A percentile compares a stretch with the other conserved stretches of the same genome.
Evolutionary conservation across 192 early-diverging fungal genomes (phyloP).

Genomic region (Phycomyces nitens): DNA sequence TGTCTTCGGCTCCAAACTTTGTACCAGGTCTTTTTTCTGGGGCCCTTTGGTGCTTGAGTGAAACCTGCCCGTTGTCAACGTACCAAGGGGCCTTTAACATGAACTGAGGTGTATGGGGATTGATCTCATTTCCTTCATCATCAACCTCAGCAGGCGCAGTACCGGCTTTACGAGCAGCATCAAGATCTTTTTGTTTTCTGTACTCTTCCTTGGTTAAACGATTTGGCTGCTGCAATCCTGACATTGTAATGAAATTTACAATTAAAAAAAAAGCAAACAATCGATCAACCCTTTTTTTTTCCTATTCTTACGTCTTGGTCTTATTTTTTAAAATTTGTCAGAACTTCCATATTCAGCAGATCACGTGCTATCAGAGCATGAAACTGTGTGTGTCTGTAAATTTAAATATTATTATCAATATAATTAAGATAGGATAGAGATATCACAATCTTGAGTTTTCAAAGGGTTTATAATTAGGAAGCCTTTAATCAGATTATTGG

Average conservation of each 20-base stretch:
- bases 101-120: conserved; percentile 97
- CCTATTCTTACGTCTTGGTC: no score
- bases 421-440: no score
- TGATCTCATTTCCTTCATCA: conserved; percentile 90
- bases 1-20: conserved; percentile 24
- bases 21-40: conserved; percentile 32
- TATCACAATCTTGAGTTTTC: no score
- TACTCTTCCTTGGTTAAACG: conserved; percentile 93
- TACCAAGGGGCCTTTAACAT: conserved; percentile 97
- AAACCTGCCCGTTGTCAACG: conserved; percentile 72
- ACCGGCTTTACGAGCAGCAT: conserved; percentile 94
- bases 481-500: no score
- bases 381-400: no score
- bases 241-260: conserved; percentile 7
- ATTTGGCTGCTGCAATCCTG: conserved; percentile 17
- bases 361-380: no score
- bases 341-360: no score
- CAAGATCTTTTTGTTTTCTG: conserved; percentile 88
- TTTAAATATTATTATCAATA: no score
- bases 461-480: no score
- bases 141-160: conserved; percentile 83
- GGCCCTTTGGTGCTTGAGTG: conserved; percentile 85
- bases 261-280: no score
- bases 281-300: no score
- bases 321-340: no score